A percentile compares a stretch with the other conserved stretches of the same genome.
phyloP scores from a whole-genome alignment of 176 grass and related monocot species.

The Avena sativa region DNA sequence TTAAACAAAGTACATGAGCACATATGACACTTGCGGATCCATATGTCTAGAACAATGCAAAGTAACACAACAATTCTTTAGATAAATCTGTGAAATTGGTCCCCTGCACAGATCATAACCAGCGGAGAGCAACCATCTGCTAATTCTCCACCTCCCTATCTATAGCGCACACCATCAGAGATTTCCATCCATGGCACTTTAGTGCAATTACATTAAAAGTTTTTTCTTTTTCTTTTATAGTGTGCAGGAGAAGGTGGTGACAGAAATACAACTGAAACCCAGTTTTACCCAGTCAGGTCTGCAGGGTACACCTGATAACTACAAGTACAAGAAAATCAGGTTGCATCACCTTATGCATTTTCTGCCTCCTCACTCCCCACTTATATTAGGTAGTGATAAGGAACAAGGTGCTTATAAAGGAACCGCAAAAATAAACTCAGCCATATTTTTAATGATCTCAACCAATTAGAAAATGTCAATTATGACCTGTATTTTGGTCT shows the following conservation, averaged over 20 bases:
- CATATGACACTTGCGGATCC: background rate
- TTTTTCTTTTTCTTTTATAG: background rate
- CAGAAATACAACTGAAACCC: background rate
- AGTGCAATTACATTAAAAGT: background rate
- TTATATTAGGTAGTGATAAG: background rate
- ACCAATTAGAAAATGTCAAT: background rate
- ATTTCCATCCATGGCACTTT: background rate
- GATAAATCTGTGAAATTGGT: background rate
- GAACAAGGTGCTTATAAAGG: background rate
- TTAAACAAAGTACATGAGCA: background rate
- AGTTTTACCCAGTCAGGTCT: background rate
- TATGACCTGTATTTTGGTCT: background rate
- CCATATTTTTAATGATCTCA: too few species aligned
- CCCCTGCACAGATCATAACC: background rate
- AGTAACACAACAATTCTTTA: background rate
- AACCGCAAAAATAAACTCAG: background rate
- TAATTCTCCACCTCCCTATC: background rate
- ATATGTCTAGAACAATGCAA: slow-evolving; percentile 1
- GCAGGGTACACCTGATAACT: background rate
- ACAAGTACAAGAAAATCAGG: background rate
- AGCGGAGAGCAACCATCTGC: background rate
- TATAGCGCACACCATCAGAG: background rate
- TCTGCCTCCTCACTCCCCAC: background rate
- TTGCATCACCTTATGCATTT: background rate
- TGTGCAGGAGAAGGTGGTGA: background rate